Base-by-base conservation (phyloP, 2,329 filamentous ascomycete genomes). In the Fusarium neocosmosporiellum region DNA sequence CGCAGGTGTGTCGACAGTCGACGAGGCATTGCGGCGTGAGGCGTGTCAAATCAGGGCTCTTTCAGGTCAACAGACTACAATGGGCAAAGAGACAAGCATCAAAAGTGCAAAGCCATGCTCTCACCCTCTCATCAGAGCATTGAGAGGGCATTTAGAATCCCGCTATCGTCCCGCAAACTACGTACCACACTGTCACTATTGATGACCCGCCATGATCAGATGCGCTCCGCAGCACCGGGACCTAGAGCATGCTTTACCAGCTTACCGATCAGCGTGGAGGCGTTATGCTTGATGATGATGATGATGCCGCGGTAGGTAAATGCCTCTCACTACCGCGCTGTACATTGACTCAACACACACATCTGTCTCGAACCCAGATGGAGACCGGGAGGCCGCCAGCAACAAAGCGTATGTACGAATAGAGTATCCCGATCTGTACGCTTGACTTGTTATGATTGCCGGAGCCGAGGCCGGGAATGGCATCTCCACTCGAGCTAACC, bases 401-500 rank as follows among this genome's bases (percentile, higher is more conserved):
- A 11, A 11, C 14, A 37, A 37, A 57, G 20, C 22, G n/a, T 36
- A 7, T 13, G 16, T 57, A 57, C 53, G 20, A 57, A 57, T 57
- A 13, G 16, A 33, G 39, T 34, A 34, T n/a, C 27, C 39, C 27
- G 20, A 24, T 36, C 31, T 55, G 11, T n/a, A 36, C 31, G 41
- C 41, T 46, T 46, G 14, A 16, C 50, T 55, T 36, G 24, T 14
- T 20, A 34, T 54, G 31, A 57, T 27, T 36, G 29, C n/a, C 50
- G 50, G 13, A 20, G 24, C 41, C 37, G 36, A 27, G 34, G 41
- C 53, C 7, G 29, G 63, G 43, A 69, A 60, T 68, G 55, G 18
- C 8, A 41, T 63, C 63, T 48, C 63, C 69, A 63, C 59, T 65
- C 36, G 10, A 43, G 48, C 65, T 34, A 61, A 59, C 29, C n/a